Percentiles rank a stretch among this genome's conserved stretches.
phyloP scores from a whole-genome alignment of 805 yeast genomes.

The Hanseniaspora lindneri region DNA sequence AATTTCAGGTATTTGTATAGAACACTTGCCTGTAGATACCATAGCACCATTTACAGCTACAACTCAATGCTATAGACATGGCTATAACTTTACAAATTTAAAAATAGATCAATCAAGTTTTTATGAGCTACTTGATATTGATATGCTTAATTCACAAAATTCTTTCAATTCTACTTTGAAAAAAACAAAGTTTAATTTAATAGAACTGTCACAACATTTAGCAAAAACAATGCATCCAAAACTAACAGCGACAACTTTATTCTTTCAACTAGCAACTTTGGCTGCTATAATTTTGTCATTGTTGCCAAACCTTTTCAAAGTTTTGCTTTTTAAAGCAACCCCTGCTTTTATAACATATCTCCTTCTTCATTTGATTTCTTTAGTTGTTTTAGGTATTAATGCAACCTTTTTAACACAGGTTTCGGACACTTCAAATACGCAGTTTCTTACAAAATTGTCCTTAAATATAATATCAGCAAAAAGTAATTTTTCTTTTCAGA shows the following conservation, averaged over 20 bases:
- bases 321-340: not conserved
- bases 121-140: slow-evolving; percentile 24
- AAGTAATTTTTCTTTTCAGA: not conserved
- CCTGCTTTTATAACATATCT: slow-evolving; percentile 3
- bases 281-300: not conserved
- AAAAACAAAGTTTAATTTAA: not conserved
- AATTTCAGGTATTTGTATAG: slow-evolving; percentile 46
- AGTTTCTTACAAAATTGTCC: slow-evolving; percentile 7
- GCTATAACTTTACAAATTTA: slow-evolving; percentile 15
- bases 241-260: slow-evolving; percentile 2
- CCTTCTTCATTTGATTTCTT: not conserved
- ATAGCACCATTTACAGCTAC: slow-evolving; percentile 18
- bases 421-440: not conserved
- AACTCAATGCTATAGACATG: slow-evolving; percentile 26
- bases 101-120: slow-evolving; percentile 19
- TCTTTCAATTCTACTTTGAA: slow-evolving; percentile 32
- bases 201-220: slow-evolving; percentile 33
- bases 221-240: slow-evolving; percentile 6
- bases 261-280: not conserved
- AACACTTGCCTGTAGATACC: slow-evolving; percentile 27
- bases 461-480: slow-evolving; percentile 6
- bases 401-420: slow-evolving; percentile 7
- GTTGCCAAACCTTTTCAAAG: slow-evolving; percentile 2
- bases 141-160: slow-evolving; percentile 23
- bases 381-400: slow-evolving; percentile 1